These are phyloP conservation scores for Claviceps paspali DNA, from an alignment of 2,329 filamentous ascomycete genomes.

Conservation along the genomic window DNA sequence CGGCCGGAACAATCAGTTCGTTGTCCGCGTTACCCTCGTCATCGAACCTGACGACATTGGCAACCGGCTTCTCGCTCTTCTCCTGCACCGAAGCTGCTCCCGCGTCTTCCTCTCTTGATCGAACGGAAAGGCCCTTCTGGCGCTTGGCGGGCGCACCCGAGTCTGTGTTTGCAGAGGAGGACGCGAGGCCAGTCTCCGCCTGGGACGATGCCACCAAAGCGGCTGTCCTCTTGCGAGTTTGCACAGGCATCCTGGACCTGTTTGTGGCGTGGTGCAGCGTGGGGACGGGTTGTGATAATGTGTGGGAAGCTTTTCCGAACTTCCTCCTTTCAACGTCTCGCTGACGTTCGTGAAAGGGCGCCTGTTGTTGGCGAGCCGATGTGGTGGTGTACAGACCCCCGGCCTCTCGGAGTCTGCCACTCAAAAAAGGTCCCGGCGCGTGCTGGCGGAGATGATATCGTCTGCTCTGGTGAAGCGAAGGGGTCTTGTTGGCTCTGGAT, in stretches of 20 bases:
- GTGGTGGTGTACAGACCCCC: too few relatives aligned
- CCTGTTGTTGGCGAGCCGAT: too few relatives aligned
- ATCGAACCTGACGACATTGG: slow-evolving; percentile 19
- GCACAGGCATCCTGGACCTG: slow-evolving; percentile 6
- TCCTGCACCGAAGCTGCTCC: neutral
- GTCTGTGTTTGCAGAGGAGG: slow-evolving; percentile 4
- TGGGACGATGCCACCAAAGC: slow-evolving; percentile 9
- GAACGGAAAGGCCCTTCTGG: slow-evolving; percentile 18
- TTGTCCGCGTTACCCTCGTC: slow-evolving; percentile 18
- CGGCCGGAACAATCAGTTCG: slow-evolving; percentile 1
- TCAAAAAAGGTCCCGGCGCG: too few relatives aligned
- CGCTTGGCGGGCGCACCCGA: slow-evolving; percentile 3
- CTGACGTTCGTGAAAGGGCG: too few relatives aligned
- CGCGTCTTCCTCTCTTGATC: slow-evolving; percentile 18
- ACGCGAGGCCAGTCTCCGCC: neutral
- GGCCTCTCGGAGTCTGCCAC: too few relatives aligned
- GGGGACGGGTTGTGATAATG: too few relatives aligned
- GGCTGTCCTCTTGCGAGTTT: slow-evolving; percentile 17
- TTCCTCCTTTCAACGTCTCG: too few relatives aligned
- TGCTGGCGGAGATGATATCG: too few relatives aligned
- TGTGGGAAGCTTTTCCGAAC: too few relatives aligned
- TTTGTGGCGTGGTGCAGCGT: too few relatives aligned
- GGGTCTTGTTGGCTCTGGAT: too few relatives aligned
- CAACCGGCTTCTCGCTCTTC: slow-evolving; percentile 7
- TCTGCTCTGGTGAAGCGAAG: too few relatives aligned